Evolutionary conservation across 768 basidiomycete species (phyloP), one percentile per base, ranked within the genome.

Genomic region (Tremella yokohamensis): DNA sequence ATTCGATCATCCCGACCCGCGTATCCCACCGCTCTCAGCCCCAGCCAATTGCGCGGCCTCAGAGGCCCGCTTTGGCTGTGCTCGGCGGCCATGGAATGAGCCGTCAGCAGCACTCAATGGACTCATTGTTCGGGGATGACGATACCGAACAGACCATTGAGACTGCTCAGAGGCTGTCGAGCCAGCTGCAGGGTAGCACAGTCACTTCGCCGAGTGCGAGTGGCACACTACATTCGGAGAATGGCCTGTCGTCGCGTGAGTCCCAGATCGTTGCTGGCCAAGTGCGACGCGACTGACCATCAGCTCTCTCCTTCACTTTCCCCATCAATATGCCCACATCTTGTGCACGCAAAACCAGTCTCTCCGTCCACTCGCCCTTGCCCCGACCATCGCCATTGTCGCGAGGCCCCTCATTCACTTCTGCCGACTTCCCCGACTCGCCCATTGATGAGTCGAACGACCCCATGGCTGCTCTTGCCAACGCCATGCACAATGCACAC

Each of bases 101-200:
- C n/a, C 39, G 62, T 9, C 57, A 62, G 25, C 49, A 53, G 20
- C 56, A 62, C 45, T 39, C 26, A 6, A 58, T 58, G 62, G 62
- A 58, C 25, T 40, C 39, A 4, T 49, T 56, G 37, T 56, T 25
- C 50, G 60, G 55, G 2, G 55, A 61, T 16, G 25, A n/a, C n/a
- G 48, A 40, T 11, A n/a, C 16, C 18, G 51, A 52, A 52, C 47
- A 18, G 16, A 29, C 22, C 12, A 42, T 61, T 16, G 60, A 39
- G 15, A 52, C 51, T 48, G 56, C 60, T 7, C 55, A 54, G 16
- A 55, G 58, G 58, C 22, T 40, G 57, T 52, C 26, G 26, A 37
- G 38, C 19, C 15, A 20, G 18, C 25, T 45, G 40, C 38, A 54
- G 40, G 39, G n/a, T 20, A 54, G 38, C n/a, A 22, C 39, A 18